A percentile compares a stretch with the other conserved stretches of the same genome.
These are phyloP conservation scores for Ganoderma sinense DNA, from an alignment of 1,284 basidiomycete species.

Conservation along the genomic window DNA sequence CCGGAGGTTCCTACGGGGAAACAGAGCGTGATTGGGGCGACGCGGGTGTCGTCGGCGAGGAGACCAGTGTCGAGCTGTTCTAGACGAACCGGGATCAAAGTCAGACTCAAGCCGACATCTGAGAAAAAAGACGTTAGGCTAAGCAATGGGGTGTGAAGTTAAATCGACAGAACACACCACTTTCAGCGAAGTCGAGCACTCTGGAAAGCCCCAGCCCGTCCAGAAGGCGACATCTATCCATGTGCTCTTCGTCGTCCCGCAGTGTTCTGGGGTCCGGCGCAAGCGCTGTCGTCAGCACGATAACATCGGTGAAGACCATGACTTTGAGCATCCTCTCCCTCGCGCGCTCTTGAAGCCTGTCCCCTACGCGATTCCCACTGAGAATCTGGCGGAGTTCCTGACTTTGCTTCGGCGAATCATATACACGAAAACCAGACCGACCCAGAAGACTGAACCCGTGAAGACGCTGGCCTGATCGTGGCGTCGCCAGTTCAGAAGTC, in stretches of 20 bases:
- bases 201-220: slow-evolving; percentile 63
- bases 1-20: slow-evolving; percentile 23
- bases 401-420: not conserved
- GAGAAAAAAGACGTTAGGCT: slow-evolving; percentile 24
- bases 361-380: slow-evolving; percentile 5
- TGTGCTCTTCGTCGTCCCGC: slow-evolving; percentile 38
- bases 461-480: slow-evolving; percentile 24
- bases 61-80: slow-evolving; percentile 50
- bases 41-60: slow-evolving; percentile 49
- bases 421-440: slow-evolving; percentile 3
- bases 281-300: slow-evolving; percentile 47
- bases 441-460: slow-evolving; percentile 2
- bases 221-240: slow-evolving; percentile 51
- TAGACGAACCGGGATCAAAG: slow-evolving; percentile 58
- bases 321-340: slow-evolving; percentile 41
- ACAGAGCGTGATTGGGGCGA: slow-evolving; percentile 45
- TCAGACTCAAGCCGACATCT: slow-evolving; percentile 51
- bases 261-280: slow-evolving; percentile 34
- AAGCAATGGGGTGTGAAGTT: not conserved
- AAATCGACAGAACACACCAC: slow-evolving; percentile 21
- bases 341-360: not conserved
- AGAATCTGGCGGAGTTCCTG: slow-evolving; percentile 1
- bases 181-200: slow-evolving; percentile 56
- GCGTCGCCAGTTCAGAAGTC: slow-evolving; percentile 27
- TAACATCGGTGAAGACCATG: slow-evolving; percentile 62